A percentile compares a stretch with the other conserved stretches of the same genome.
Evolutionary conservation across 345 rosid genomes (phyloP).

Genomic region (Camelina sativa): DNA sequence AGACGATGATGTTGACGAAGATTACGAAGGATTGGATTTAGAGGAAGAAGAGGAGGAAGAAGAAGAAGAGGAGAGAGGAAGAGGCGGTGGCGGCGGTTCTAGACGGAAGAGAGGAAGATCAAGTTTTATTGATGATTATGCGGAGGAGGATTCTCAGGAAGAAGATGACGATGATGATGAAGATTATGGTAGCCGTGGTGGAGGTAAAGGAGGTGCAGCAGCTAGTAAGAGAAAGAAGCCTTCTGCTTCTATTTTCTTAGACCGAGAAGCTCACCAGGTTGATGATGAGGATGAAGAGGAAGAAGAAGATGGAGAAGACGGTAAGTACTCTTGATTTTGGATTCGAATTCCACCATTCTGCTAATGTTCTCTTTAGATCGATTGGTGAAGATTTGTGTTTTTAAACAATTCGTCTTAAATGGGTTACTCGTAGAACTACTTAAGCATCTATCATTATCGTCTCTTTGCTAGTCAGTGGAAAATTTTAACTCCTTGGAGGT

Average conservation of each 20-base stretch:
- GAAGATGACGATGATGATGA: constrained; percentile 65
- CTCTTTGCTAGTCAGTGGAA: neutral
- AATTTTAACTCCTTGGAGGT: neutral
- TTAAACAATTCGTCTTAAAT: neutral
- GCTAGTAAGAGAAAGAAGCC: constrained; percentile 53
- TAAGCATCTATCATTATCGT: neutral
- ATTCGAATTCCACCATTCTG: neutral
- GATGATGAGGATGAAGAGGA: constrained; percentile 68
- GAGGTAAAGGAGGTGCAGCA: constrained; percentile 42
- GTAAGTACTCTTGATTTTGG: constrained; percentile 42
- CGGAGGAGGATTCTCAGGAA: constrained; percentile 84
- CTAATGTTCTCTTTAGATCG: neutral
- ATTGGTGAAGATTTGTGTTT: neutral
- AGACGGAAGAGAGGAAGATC: constrained; percentile 76
- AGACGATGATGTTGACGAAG: constrained; percentile 63
- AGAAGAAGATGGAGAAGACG: constrained; percentile 84
- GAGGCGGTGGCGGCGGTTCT: constrained; percentile 42
- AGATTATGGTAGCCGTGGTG: constrained; percentile 56
- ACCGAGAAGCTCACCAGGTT: constrained; percentile 64
- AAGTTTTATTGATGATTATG: constrained; percentile 78
- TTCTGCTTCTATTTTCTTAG: constrained; percentile 56
- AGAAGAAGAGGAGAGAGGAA: constrained; percentile 45
- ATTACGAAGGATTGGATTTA: constrained; percentile 46
- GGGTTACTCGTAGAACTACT: neutral
- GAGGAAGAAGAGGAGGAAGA: constrained; percentile 67